Evolutionary conservation across 345 rosid genomes (phyloP).

Genomic region (Eucalyptus shirleyi): DNA sequence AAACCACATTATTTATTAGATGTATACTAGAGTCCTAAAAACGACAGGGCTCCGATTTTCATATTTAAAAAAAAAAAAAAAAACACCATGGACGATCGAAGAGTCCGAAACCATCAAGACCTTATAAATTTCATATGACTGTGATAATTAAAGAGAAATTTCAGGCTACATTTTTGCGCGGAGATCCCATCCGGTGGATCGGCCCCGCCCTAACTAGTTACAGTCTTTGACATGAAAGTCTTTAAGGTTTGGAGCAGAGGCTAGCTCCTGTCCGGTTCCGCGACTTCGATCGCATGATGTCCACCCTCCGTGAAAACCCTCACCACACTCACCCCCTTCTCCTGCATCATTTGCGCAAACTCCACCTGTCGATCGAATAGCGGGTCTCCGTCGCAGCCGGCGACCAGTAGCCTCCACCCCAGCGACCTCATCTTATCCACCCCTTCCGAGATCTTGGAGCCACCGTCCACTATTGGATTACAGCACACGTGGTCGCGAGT

Average conservation of each 20-base stretch:
- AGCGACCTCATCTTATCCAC: neutral
- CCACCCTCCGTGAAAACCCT: constrained; percentile 16
- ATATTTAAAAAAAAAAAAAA: too few relatives aligned
- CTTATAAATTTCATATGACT: neutral
- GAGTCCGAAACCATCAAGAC: neutral
- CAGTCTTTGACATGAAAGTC: constrained; percentile 1
- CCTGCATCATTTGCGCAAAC: constrained; percentile 16
- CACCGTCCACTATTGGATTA: constrained; percentile 29
- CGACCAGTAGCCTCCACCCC: constrained; percentile 12
- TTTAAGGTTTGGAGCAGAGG: neutral
- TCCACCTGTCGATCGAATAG: constrained; percentile 37
- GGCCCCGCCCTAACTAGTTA: neutral
- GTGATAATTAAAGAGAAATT: neutral
- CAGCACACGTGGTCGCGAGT: constrained; percentile 37
- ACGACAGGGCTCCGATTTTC: too few relatives aligned
- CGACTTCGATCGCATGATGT: constrained; percentile 5
- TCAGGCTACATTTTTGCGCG: neutral
- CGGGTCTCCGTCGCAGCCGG: constrained; percentile 19
- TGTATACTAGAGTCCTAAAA: neutral
- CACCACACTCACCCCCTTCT: constrained; percentile 19
- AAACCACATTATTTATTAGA: neutral
- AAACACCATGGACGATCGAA: neutral
- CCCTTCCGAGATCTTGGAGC: constrained; percentile 1
- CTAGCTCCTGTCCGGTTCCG: constrained; percentile 2
- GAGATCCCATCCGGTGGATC: neutral